A percentile compares a stretch with the other conserved stretches of the same genome.
Conservation (phyloP, 2,329 filamentous ascomycete species). For the Fusarium subtropicale region DNA sequence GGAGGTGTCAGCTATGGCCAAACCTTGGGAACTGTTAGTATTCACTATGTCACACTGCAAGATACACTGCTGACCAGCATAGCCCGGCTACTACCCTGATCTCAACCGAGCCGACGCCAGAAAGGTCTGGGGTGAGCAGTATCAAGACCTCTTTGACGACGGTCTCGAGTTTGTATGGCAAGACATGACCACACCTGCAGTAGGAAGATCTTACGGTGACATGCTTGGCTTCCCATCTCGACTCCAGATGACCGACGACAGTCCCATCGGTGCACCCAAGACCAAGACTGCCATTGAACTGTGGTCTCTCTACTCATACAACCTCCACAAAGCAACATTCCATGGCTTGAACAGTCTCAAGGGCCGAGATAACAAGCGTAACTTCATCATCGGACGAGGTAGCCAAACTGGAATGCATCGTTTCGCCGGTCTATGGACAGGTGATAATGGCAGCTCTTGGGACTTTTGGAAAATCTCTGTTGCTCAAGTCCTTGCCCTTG, state of each 20-base stretch:
- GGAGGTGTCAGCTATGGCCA: constrained; percentile 4
- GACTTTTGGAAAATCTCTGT: constrained; percentile 10
- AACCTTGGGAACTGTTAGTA: not conserved
- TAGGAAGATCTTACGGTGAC: not conserved
- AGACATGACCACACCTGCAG: constrained; percentile 7
- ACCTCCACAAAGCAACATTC: constrained; percentile 7
- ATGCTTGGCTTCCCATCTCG: constrained; percentile 2
- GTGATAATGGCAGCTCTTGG: constrained; percentile 10
- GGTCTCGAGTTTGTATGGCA: constrained; percentile 16
- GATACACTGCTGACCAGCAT: rapidly evolving
- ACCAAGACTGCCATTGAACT: constrained; percentile 11
- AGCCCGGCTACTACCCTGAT: constrained; percentile 7
- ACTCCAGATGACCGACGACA: constrained; percentile 6
- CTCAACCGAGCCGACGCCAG: not conserved
- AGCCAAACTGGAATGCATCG: constrained; percentile 8
- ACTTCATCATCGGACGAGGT: constrained; percentile 9
- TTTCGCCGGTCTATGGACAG: constrained; percentile 2
- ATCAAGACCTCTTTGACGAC: constrained; percentile 4
- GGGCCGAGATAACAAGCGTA: constrained; percentile 6
- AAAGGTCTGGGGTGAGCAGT: constrained; percentile 9
- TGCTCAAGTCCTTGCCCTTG: constrained; percentile 6
- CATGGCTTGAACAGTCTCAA: constrained; percentile 3
- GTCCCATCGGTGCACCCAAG: not conserved
- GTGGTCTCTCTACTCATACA: constrained; percentile 7
- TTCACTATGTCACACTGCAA: too few relatives aligned